A percentile compares a stretch with the other conserved stretches of the same genome.
Evolutionary conservation across 257 asterid species (phyloP).

Genomic region (Mentha longifolia): DNA sequence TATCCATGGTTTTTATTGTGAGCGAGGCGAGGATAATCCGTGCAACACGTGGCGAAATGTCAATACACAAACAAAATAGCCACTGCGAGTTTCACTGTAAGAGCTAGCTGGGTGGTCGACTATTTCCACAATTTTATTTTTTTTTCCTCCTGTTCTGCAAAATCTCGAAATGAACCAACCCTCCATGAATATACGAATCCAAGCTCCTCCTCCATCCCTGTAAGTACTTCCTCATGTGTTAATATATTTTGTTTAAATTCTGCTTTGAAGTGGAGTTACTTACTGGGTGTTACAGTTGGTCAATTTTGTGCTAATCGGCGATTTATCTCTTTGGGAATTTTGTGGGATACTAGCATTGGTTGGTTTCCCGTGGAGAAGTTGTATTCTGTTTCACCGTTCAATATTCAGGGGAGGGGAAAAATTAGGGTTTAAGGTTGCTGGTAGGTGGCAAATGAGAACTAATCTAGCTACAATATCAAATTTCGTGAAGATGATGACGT

Average conservation of each 20-base stretch:
- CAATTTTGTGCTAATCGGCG: conserved; percentile 5
- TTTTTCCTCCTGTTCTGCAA: not conserved
- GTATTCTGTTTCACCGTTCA: conserved; percentile 12
- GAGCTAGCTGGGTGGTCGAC: not conserved
- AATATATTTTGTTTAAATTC: not conserved
- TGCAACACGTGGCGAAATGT: conserved; percentile 51
- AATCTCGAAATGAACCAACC: conserved; percentile 45
- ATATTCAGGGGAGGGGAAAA: not conserved
- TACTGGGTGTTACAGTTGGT: not conserved
- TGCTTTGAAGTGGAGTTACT: not conserved
- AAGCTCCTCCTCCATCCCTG: conserved; percentile 66
- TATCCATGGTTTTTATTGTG: conserved; percentile 12
- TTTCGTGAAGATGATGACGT: not conserved
- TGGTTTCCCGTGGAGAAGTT: not conserved
- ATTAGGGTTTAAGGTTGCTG: conserved; percentile 31
- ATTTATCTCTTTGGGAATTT: not conserved
- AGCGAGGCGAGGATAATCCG: conserved; percentile 39
- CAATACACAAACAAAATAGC: conserved; percentile 39
- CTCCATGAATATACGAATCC: conserved; percentile 60
- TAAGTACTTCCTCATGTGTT: conserved; percentile 32
- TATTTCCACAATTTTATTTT: not conserved
- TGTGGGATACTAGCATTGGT: not conserved
- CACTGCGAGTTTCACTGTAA: conserved; percentile 7
- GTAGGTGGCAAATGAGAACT: not conserved
- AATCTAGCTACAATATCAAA: not conserved